Evolutionary conservation across 345 rosid species (phyloP).

Genomic region (Leavenworthia alabamica): DNA sequence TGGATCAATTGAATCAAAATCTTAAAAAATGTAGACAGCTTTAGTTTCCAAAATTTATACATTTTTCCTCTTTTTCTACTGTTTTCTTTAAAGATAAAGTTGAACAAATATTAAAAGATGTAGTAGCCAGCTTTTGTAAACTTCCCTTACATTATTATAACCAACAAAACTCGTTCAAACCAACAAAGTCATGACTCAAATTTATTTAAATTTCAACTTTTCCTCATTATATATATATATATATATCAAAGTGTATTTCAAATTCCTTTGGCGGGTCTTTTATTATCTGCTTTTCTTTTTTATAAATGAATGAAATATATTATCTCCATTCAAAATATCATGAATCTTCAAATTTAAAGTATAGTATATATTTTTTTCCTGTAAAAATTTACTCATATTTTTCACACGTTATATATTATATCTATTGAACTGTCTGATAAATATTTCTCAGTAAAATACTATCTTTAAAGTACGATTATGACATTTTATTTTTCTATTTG

Average conservation of each 20-base stretch:
- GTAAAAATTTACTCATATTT: not conserved
- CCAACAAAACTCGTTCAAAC: slow-evolving; percentile 20
- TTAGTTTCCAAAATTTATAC: slow-evolving; percentile 26
- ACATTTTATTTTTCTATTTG: not conserved
- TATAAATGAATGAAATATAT: not conserved
- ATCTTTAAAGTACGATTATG: not conserved
- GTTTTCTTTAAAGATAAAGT: slow-evolving; percentile 28
- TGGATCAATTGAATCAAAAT: slow-evolving; percentile 38
- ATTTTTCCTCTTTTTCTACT: not conserved
- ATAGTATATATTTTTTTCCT: not conserved
- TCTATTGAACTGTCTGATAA: not conserved
- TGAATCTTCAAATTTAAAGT: not conserved
- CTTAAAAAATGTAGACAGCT: slow-evolving; percentile 20
- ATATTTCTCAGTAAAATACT: not conserved
- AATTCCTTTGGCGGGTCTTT: slow-evolving; percentile 25
- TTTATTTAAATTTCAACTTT: not conserved
- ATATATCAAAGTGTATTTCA: slow-evolving; percentile 17
- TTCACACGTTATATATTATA: not conserved
- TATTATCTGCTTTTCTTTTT: not conserved
- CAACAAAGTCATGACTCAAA: slow-evolving; percentile 23
- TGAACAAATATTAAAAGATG: slow-evolving; percentile 31
- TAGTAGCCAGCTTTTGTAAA: slow-evolving; percentile 37
- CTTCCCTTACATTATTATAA: slow-evolving; percentile 11
- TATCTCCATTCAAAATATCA: not conserved
- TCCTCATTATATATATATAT: not conserved